phyloP scores from a whole-genome alignment of 345 rosid genomes.

The Boechera stricta region DNA sequence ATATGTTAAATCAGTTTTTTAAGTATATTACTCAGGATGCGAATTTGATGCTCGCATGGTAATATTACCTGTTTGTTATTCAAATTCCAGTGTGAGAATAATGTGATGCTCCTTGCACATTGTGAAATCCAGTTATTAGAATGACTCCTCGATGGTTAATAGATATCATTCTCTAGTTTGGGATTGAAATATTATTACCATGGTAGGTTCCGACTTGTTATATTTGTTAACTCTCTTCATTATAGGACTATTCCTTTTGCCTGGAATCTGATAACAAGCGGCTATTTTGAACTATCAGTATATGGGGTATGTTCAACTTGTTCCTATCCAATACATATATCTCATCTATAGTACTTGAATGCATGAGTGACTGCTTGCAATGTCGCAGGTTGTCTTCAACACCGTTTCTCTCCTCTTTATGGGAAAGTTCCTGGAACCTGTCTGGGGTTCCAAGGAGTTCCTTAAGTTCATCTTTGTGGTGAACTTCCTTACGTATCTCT shows the following conservation, averaged over 20 bases:
- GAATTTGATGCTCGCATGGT: slow-evolving; percentile 13
- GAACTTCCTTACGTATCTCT: slow-evolving; percentile 79
- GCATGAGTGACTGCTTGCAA: slow-evolving; percentile 34
- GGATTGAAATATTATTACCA: not conserved
- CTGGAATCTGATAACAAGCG: slow-evolving; percentile 94
- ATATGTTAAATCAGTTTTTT: not conserved
- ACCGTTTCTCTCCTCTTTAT: slow-evolving; percentile 78
- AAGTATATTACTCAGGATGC: not conserved
- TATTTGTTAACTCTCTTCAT: slow-evolving; percentile 12
- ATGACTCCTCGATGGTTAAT: not conserved
- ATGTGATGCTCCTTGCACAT: not conserved
- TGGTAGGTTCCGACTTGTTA: slow-evolving; percentile 8
- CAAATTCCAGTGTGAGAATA: not conserved
- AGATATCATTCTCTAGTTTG: not conserved
- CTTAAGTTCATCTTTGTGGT: slow-evolving; percentile 87
- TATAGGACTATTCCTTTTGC: slow-evolving; percentile 96
- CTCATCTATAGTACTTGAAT: slow-evolving; percentile 18
- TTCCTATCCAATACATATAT: not conserved
- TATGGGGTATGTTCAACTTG: slow-evolving; percentile 70
- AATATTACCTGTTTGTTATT: not conserved
- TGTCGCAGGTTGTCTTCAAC: slow-evolving; percentile 67
- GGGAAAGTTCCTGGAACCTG: slow-evolving; percentile 96
- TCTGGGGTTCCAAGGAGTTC: slow-evolving; percentile 97
- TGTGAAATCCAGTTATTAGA: not conserved
- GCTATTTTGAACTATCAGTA: slow-evolving; percentile 82